Percentiles rank a stretch among this genome's conserved stretches.
These are phyloP conservation scores for Cunninghamia lanceolata DNA, from an alignment of 75 land plant species.

Conservation along the genomic window DNA sequence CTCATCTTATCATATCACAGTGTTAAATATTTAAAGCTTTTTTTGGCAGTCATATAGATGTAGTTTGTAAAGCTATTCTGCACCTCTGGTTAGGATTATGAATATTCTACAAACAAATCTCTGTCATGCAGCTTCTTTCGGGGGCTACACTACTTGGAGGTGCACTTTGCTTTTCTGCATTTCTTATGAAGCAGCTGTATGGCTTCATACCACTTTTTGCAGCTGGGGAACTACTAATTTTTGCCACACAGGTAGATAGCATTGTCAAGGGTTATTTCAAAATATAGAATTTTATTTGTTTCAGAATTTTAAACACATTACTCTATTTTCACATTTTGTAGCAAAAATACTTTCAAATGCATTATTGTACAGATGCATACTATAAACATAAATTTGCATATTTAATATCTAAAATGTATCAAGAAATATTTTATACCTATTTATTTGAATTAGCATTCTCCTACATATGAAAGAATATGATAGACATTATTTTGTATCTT, in stretches of 20 bases:
- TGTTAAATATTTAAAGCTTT: neutral
- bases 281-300: neutral
- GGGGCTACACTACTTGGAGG: constrained; percentile 73
- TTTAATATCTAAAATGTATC: neutral
- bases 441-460: neutral
- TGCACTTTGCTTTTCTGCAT: constrained; percentile 66
- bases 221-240: constrained; percentile 78
- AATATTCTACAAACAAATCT: neutral
- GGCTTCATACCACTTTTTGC: constrained; percentile 73
- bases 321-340: neutral
- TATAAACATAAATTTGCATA: neutral
- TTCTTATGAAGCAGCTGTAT: constrained; percentile 57
- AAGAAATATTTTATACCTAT: neutral
- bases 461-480: neutral
- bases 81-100: neutral
- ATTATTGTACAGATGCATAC: neutral
- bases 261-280: neutral
- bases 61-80: neutral
- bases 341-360: neutral
- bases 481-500: neutral
- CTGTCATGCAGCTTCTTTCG: constrained; percentile 70
- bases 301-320: neutral
- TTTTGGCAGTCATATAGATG: neutral
- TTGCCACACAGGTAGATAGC: constrained; percentile 77
- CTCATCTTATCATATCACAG: neutral